Evolutionary conservation across 352 stramenopile genomes (phyloP).

Genomic region (Pythium phragmitis): DNA sequence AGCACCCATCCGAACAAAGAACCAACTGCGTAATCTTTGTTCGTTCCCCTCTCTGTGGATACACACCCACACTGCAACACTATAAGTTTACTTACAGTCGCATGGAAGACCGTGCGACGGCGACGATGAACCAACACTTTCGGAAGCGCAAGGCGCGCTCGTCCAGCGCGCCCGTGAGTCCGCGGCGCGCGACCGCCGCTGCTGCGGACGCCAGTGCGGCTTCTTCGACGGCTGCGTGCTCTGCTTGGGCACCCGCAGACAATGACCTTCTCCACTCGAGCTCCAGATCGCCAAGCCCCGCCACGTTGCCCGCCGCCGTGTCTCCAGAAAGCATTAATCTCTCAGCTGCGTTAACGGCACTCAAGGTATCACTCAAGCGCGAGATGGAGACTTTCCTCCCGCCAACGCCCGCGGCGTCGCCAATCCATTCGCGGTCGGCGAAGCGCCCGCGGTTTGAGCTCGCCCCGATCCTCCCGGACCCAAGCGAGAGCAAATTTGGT

Average conservation of each 20-base stretch:
- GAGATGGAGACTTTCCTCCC: conserved; percentile 70
- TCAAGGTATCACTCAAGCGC: conserved; percentile 77
- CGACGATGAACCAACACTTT: conserved; percentile 59
- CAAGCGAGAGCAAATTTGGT: conserved; percentile 20
- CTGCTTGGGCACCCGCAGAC: background rate
- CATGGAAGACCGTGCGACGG: conserved; percentile 1
- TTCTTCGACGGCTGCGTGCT: background rate
- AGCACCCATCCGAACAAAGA: background rate
- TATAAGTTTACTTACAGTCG: background rate
- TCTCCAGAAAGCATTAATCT: conserved; percentile 46
- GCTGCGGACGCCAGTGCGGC: too few relatives aligned
- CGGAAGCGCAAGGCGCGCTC: conserved; percentile 69
- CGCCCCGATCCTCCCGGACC: conserved; percentile 26
- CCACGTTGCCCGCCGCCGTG: conserved; percentile 4
- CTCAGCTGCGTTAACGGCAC: conserved; percentile 52
- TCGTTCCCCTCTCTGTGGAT: background rate
- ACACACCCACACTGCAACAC: background rate
- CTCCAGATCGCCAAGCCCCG: conserved; percentile 19
- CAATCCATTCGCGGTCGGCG: conserved; percentile 38
- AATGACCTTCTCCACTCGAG: background rate
- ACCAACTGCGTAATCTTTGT: background rate
- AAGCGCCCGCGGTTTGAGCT: conserved; percentile 74
- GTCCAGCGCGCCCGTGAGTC: conserved; percentile 23
- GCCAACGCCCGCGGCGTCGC: conserved; percentile 68
- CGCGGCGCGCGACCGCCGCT: conserved; percentile 5